Evolutionary conservation across 2,329 filamentous ascomycete species (phyloP), one percentile per base, ranked within the genome.

Genomic region (Diaporthe vaccinii): DNA sequence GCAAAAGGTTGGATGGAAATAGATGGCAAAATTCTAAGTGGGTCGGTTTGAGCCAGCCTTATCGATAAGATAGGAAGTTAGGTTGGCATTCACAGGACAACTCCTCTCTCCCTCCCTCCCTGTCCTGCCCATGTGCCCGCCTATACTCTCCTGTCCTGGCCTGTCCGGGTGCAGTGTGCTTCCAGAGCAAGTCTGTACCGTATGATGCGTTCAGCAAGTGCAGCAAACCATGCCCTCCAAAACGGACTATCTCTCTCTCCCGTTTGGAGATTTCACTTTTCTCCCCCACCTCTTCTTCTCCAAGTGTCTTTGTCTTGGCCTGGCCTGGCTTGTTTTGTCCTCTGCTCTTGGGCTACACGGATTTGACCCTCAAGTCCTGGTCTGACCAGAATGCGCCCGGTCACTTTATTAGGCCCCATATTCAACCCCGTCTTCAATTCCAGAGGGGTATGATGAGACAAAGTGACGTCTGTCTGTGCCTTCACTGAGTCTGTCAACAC

Each of bases 51-150:
- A 12, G 39, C 39, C n/a, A 22, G 17, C 17, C 7, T 55, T 73
- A 73, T 73, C 71, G 71, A 73, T 73, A 73, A 73, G 70, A 28
- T 20, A 46, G 39, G 17, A 28, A 65, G 61, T 9, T 22, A 36
- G 57, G 31, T 34, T 10, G 25, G 6, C 31, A 36, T 17, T 46
- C 44, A 17, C 41, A 44, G 14, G 41, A 44, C 12, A 4, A 39
- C 28, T 17, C 53, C 15, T 31, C 28, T n/a, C n/a, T n/a, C n/a
- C n/a, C n/a, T n/a, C n/a, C 17, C 41, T 20, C 41, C 20, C 41
- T 3, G 15, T 17, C 28, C 28, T 57, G 14, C 25, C n/a, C 25
- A 31, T 31, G 25, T 55, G n/a, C 51, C 25, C 3, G 25, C 31
- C 51, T 15, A 20, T 53, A n/a, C 51, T 28, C n/a, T 53, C 12